Evolutionary conservation across 1,284 basidiomycete species (phyloP).

Genomic region (Microbotryum silenes-acaulis): DNA sequence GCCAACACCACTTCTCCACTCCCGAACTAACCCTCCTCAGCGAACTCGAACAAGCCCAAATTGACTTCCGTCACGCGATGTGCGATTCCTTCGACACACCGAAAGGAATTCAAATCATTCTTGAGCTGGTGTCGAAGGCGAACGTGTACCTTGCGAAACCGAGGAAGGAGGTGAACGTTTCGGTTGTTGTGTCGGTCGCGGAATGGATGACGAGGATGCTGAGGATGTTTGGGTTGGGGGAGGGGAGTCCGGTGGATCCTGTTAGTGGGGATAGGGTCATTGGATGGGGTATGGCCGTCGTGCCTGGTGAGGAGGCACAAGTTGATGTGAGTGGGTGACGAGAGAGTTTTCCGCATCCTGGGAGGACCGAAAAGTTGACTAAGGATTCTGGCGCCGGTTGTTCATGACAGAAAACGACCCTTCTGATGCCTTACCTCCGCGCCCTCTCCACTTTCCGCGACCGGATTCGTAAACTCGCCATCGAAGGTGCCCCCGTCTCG

Average conservation of each 20-base stretch:
- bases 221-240: slow-evolving; percentile 88
- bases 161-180: slow-evolving; percentile 51
- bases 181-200: slow-evolving; percentile 63
- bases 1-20: slow-evolving; percentile 46
- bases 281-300: slow-evolving; percentile 46
- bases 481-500: slow-evolving; percentile 54
- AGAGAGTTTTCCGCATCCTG: too few species aligned
- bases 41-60: slow-evolving; percentile 61
- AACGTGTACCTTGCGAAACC: slow-evolving; percentile 69
- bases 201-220: slow-evolving; percentile 85
- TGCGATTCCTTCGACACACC: slow-evolving; percentile 98
- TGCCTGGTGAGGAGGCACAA: slow-evolving; percentile 38
- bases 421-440: slow-evolving; percentile 83
- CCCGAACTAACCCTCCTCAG: slow-evolving; percentile 42
- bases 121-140: slow-evolving; percentile 76
- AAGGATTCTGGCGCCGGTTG: not conserved
- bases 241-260: slow-evolving; percentile 47
- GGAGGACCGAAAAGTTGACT: too few species aligned
- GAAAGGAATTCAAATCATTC: slow-evolving; percentile 63
- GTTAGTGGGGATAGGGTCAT: slow-evolving; percentile 36
- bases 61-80: slow-evolving; percentile 75
- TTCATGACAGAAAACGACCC: slow-evolving; percentile 59
- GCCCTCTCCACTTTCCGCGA: slow-evolving; percentile 86
- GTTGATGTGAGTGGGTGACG: slow-evolving; percentile 51
- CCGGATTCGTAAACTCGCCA: slow-evolving; percentile 72